Evolutionary conservation across 345 rosid species (phyloP).

Genomic region (Isatis tinctoria): DNA sequence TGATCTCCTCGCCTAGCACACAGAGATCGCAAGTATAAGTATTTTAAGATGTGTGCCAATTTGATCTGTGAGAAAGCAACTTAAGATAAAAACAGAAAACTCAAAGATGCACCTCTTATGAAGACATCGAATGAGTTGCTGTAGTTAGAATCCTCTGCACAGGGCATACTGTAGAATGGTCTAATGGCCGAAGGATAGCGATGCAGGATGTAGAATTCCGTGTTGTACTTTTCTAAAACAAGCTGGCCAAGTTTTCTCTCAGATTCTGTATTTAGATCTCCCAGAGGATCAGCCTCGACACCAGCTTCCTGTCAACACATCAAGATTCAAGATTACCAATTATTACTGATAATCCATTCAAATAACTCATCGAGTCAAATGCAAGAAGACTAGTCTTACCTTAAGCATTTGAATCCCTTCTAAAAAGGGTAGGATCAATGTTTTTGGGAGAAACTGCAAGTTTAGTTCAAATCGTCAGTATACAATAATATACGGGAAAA

Average conservation of each 20-base stretch:
- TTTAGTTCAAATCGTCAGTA: conserved; percentile 8
- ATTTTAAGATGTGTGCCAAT: neutral
- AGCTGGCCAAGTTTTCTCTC: conserved; percentile 93
- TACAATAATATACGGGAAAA: neutral
- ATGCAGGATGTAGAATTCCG: conserved; percentile 81
- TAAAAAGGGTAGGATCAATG: conserved; percentile 67
- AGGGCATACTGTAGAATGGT: conserved; percentile 96
- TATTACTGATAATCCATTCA: neutral
- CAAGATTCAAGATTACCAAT: neutral
- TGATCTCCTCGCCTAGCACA: conserved; percentile 84
- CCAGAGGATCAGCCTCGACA: conserved; percentile 78
- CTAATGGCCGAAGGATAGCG: conserved; percentile 79
- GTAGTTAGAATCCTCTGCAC: conserved; percentile 64
- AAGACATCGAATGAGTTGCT: conserved; percentile 95
- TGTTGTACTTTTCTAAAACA: conserved; percentile 82
- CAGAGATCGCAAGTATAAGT: neutral
- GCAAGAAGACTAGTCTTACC: conserved; percentile 37
- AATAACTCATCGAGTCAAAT: neutral
- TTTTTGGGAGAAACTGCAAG: conserved; percentile 68
- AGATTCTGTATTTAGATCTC: conserved; percentile 80
- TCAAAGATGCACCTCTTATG: conserved; percentile 58
- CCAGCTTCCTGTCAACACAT: conserved; percentile 69
- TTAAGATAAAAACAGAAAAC: neutral
- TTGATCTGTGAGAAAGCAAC: neutral
- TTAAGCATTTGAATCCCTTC: conserved; percentile 92